Conservation (phyloP, 257 asterid genomes). For the Solanum corneliomulleri region DNA sequence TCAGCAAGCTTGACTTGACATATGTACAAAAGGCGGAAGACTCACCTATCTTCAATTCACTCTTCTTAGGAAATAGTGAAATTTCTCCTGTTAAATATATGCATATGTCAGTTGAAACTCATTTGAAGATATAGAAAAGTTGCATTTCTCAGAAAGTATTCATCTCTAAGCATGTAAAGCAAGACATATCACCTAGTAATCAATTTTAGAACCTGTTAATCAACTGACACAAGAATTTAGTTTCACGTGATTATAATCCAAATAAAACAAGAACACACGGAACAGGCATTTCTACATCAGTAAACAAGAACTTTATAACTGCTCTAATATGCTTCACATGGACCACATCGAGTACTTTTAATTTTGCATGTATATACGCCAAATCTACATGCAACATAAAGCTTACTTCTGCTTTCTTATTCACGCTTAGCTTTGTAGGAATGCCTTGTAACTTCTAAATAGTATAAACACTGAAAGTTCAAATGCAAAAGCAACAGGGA, state of each 20-base stretch:
- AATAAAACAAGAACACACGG: not conserved
- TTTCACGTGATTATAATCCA: not conserved
- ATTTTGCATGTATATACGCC: not conserved
- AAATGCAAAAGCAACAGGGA: not conserved
- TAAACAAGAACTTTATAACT: not conserved
- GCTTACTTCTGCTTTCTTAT: not conserved
- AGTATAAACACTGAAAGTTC: not conserved
- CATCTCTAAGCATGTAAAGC: not conserved
- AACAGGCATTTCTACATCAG: not conserved
- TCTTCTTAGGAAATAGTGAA: slow-evolving; percentile 45
- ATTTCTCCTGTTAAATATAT: slow-evolving; percentile 33
- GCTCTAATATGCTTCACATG: not conserved
- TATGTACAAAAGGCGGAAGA: slow-evolving; percentile 92
- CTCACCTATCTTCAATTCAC: slow-evolving; percentile 64
- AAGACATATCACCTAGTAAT: not conserved
- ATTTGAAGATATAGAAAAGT: not conserved
- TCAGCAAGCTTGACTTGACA: slow-evolving; percentile 53
- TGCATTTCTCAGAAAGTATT: not conserved
- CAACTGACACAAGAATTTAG: not conserved
- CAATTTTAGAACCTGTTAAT: not conserved
- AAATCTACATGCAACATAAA: not conserved
- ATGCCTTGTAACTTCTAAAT: not conserved
- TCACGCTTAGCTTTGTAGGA: not conserved
- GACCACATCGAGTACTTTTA: not conserved
- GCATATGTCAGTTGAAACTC: not conserved